These are phyloP conservation scores for Mortierella sp. DNA, from an alignment of 371 early-diverging fungal species.

Conservation along the genomic window DNA sequence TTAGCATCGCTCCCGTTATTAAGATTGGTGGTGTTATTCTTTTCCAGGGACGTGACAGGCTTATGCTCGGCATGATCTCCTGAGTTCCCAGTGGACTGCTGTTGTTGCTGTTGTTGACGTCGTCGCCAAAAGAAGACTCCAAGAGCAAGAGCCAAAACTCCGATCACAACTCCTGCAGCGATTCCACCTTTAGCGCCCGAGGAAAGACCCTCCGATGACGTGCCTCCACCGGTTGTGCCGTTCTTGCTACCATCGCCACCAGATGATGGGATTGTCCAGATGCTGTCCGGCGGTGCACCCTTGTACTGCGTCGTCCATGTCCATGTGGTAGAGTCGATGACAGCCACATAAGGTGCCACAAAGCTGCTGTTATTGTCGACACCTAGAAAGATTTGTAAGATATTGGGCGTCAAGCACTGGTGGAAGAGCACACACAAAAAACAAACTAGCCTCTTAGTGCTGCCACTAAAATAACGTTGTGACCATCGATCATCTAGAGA, in stretches of 20 bases:
- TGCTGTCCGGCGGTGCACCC: slow-evolving; percentile 24
- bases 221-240: neutral
- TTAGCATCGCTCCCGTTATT: too few species aligned
- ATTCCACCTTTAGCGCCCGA: slow-evolving; percentile 41
- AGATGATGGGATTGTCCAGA: slow-evolving; percentile 20
- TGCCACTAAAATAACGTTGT: too few species aligned
- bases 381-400: too few species aligned
- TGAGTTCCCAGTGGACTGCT: neutral
- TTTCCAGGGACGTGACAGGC: neutral
- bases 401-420: too few species aligned
- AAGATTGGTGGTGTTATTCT: too few species aligned
- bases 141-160: slow-evolving; percentile 9
- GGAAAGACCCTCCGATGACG: slow-evolving; percentile 15
- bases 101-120: neutral
- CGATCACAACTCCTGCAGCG: slow-evolving; percentile 22
- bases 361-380: neutral
- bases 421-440: too few species aligned
- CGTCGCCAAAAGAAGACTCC: slow-evolving; percentile 25
- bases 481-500: too few species aligned
- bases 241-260: neutral
- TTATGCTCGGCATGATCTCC: neutral
- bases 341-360: slow-evolving; percentile 31
- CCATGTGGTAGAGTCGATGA: slow-evolving; percentile 41
- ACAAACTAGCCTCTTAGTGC: too few species aligned
- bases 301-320: slow-evolving; percentile 20